phyloP scores from a whole-genome alignment of 345 rosid genomes.

The Euphorbia lathyris region DNA sequence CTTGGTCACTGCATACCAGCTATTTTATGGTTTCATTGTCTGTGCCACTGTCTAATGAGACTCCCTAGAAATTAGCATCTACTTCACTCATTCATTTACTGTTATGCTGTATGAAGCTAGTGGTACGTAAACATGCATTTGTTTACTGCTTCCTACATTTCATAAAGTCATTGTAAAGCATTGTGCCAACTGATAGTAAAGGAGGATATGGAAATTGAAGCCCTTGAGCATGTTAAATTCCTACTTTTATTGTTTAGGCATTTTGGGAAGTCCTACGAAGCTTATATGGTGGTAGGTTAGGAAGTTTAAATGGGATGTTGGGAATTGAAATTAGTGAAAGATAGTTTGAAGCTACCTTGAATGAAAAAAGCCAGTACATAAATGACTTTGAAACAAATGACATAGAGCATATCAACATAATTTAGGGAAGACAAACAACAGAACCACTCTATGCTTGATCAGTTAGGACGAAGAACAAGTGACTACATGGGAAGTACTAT shows the following conservation, averaged over 20 bases:
- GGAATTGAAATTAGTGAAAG: constrained; percentile 1
- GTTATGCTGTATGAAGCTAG: neutral
- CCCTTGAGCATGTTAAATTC: neutral
- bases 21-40: neutral
- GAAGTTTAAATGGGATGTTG: neutral
- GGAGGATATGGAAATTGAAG: neutral
- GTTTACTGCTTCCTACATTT: neutral
- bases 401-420: neutral
- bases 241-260: neutral
- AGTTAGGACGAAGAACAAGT: neutral
- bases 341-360: neutral
- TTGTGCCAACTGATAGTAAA: neutral
- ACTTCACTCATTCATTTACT: neutral
- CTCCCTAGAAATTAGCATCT: neutral
- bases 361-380: neutral
- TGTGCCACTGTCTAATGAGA: neutral
- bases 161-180: neutral
- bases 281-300: neutral
- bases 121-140: neutral
- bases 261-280: neutral
- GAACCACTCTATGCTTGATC: neutral
- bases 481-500: neutral
- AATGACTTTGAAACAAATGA: neutral
- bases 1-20: neutral
- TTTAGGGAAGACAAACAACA: neutral